These are phyloP conservation scores for Begonia masoniana DNA, from an alignment of 306 rosid genomes.

Conservation along the genomic window DNA sequence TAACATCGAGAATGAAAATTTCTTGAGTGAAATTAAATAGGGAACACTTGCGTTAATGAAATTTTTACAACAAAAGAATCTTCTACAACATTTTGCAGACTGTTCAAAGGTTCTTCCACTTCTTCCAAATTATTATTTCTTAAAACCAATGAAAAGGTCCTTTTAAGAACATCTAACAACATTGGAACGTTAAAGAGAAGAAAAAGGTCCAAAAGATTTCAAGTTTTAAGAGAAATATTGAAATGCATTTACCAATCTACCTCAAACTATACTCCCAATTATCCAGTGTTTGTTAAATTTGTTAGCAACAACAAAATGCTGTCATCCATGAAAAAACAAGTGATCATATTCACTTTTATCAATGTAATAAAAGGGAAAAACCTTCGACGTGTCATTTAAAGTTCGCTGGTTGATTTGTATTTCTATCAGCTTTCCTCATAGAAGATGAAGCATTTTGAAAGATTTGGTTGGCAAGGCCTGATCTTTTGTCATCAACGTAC, in stretches of 20 bases:
- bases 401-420: conserved; percentile 29
- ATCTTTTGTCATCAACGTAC: conserved; percentile 27
- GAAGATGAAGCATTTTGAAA: conserved; percentile 20
- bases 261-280: too few species aligned
- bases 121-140: background rate
- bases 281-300: background rate
- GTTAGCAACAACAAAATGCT: background rate
- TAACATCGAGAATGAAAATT: conserved; percentile 7
- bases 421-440: conserved; percentile 22
- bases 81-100: background rate
- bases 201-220: background rate
- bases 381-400: conserved; percentile 56
- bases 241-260: background rate
- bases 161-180: too few species aligned
- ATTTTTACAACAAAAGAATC: background rate
- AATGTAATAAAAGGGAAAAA: conserved; percentile 7
- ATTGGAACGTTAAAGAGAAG: too few species aligned
- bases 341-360: background rate
- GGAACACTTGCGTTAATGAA: background rate
- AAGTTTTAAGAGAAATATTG: background rate
- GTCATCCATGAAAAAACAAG: background rate
- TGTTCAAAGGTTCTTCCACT: background rate
- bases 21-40: too few species aligned
- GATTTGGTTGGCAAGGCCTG: conserved; percentile 19
- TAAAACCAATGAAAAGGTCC: background rate